Conservation (phyloP, 768 basidiomycete species). For the Asterophora lycoperdoides region DNA sequence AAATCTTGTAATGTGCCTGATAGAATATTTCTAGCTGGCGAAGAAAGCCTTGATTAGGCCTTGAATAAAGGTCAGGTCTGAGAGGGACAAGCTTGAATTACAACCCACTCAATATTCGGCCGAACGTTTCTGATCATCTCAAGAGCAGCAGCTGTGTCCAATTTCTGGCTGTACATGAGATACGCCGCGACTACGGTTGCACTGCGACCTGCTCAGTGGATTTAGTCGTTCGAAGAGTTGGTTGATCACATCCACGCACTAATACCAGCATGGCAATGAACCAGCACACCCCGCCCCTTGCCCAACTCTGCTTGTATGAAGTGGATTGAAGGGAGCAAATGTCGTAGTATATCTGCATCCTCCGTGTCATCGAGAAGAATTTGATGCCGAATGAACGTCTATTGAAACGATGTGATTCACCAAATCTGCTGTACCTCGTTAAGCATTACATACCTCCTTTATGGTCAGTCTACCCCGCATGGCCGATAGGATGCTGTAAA, state of each 20-base stretch:
- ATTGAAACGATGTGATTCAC: not conserved
- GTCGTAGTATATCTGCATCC: constrained; percentile 73
- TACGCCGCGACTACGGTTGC: constrained; percentile 86
- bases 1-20: constrained; percentile 63
- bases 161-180: constrained; percentile 69
- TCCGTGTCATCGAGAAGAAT: constrained; percentile 74
- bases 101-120: constrained; percentile 59
- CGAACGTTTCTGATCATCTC: constrained; percentile 62
- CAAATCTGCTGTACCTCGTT: not conserved
- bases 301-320: constrained; percentile 80
- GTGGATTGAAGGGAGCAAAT: constrained; percentile 73
- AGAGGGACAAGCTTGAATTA: not conserved
- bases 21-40: constrained; percentile 80
- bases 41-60: constrained; percentile 85
- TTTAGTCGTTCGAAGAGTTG: not conserved
- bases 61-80: constrained; percentile 23
- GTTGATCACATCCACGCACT: constrained; percentile 46
- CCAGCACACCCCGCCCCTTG: constrained; percentile 72
- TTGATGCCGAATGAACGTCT: constrained; percentile 81
- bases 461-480: constrained; percentile 69
- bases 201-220: constrained; percentile 58
- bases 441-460: constrained; percentile 45
- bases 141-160: constrained; percentile 59
- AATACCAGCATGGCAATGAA: constrained; percentile 89
- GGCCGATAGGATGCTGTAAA: constrained; percentile 68